Evolutionary conservation across 768 basidiomycete species (phyloP).

Genomic region (Lactarius pseudohatsudake): DNA sequence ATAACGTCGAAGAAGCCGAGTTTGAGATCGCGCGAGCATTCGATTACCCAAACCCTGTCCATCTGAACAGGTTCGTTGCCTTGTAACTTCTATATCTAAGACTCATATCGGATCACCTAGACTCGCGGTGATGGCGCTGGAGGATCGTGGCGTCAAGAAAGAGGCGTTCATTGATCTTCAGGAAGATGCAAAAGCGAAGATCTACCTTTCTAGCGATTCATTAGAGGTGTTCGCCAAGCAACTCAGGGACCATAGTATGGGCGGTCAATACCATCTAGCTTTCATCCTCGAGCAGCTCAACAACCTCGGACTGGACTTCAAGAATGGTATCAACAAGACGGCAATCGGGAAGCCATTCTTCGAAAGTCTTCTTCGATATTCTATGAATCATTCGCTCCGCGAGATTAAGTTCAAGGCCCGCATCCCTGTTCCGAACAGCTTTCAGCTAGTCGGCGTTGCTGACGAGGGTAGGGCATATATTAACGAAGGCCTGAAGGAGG

Average conservation of each 20-base stretch:
- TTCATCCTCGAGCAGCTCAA: slow-evolving; percentile 52
- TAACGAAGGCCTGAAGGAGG: slow-evolving; percentile 10
- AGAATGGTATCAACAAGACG: slow-evolving; percentile 35
- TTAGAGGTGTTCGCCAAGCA: slow-evolving; percentile 48
- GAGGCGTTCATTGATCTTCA: slow-evolving; percentile 65
- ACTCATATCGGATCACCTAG: slow-evolving; percentile 38
- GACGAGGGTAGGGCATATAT: slow-evolving; percentile 59
- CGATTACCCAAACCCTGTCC: slow-evolving; percentile 55
- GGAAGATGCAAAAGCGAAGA: slow-evolving; percentile 51
- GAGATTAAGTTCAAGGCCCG: slow-evolving; percentile 75
- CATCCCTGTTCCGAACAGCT: slow-evolving; percentile 63
- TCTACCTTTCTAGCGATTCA: slow-evolving; percentile 60
- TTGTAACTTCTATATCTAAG: neutral
- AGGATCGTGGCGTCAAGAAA: slow-evolving; percentile 65
- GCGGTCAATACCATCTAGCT: slow-evolving; percentile 48
- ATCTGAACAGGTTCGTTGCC: slow-evolving; percentile 66
- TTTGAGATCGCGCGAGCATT: slow-evolving; percentile 76
- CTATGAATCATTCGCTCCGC: slow-evolving; percentile 64
- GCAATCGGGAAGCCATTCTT: slow-evolving; percentile 59
- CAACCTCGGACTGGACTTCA: slow-evolving; percentile 50
- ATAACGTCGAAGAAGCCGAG: slow-evolving; percentile 44
- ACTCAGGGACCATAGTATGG: slow-evolving; percentile 49
- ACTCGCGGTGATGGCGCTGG: slow-evolving; percentile 74
- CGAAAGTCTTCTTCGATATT: slow-evolving; percentile 52
- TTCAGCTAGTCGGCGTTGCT: slow-evolving; percentile 74